Percentiles rank a stretch among this genome's conserved stretches.
Evolutionary conservation across 306 rosid species (phyloP).

Genomic region (Astragalus membranaceus): DNA sequence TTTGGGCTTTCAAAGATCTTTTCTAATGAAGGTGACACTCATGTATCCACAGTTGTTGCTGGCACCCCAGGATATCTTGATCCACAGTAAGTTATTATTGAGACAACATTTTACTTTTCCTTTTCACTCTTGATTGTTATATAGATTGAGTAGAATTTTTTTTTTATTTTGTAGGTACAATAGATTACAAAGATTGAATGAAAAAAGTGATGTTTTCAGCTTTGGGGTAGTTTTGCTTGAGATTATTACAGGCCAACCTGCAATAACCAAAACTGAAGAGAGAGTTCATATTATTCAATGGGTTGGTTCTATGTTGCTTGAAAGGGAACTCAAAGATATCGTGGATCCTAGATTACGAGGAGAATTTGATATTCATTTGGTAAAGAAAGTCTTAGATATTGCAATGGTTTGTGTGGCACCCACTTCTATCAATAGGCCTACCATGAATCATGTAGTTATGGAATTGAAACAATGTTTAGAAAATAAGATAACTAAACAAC

Average conservation of each 20-base stretch:
- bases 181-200: constrained; percentile 16
- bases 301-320: neutral
- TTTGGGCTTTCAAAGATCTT: constrained; percentile 57
- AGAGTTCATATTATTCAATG: constrained; percentile 24
- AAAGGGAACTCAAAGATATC: constrained; percentile 14
- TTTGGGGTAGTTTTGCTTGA: constrained; percentile 41
- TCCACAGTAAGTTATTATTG: constrained; percentile 19
- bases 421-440: constrained; percentile 26
- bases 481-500: neutral
- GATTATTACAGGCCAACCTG: constrained; percentile 31
- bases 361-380: constrained; percentile 9
- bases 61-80: constrained; percentile 67
- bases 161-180: constrained; percentile 25
- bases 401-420: constrained; percentile 36
- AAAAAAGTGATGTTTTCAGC: constrained; percentile 42
- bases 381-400: constrained; percentile 17
- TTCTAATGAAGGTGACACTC: constrained; percentile 33
- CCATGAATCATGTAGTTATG: constrained; percentile 26
- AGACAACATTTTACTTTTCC: too few species aligned
- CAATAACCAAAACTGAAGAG: constrained; percentile 23
- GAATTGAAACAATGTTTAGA: constrained; percentile 26
- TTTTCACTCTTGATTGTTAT: neutral
- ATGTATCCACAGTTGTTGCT: constrained; percentile 33
- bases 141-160: neutral
- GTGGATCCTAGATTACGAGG: constrained; percentile 33